phyloP scores from a whole-genome alignment of 495 filamentous ascomycete genomes.

The Trichoderma erinaceum region DNA sequence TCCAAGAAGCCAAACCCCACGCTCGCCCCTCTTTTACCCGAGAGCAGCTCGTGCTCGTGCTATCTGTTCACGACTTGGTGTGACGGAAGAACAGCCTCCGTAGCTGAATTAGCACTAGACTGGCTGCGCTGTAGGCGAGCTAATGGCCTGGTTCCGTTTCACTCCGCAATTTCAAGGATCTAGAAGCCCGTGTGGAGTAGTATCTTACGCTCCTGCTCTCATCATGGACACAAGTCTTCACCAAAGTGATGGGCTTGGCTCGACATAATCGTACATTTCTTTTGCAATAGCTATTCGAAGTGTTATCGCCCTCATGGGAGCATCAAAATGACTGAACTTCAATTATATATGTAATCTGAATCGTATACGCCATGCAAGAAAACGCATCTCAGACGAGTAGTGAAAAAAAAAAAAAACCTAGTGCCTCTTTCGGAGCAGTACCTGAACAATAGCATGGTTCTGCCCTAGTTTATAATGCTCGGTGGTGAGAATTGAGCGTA shows the following conservation, averaged over 20 bases:
- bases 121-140: too few relatives aligned
- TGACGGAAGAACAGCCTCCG: not conserved
- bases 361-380: too few relatives aligned
- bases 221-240: not conserved
- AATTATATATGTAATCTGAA: too few relatives aligned
- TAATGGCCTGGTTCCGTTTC: not conserved
- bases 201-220: not conserved
- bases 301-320: too few relatives aligned
- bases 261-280: too few relatives aligned
- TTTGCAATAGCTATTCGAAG: too few relatives aligned
- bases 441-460: not conserved
- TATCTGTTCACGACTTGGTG: not conserved
- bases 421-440: not conserved
- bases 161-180: not conserved
- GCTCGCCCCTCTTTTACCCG: slow-evolving; percentile 12
- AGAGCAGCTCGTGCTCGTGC: not conserved
- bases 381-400: too few relatives aligned
- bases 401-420: too few relatives aligned
- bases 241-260: too few relatives aligned
- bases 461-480: not conserved
- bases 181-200: not conserved
- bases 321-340: too few relatives aligned
- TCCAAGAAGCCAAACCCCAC: not conserved
- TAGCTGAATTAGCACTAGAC: not conserved
- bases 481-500: not conserved